Evolutionary conservation across 2,329 filamentous ascomycete genomes (phyloP).

Genomic region (Botrytis deweyae): DNA sequence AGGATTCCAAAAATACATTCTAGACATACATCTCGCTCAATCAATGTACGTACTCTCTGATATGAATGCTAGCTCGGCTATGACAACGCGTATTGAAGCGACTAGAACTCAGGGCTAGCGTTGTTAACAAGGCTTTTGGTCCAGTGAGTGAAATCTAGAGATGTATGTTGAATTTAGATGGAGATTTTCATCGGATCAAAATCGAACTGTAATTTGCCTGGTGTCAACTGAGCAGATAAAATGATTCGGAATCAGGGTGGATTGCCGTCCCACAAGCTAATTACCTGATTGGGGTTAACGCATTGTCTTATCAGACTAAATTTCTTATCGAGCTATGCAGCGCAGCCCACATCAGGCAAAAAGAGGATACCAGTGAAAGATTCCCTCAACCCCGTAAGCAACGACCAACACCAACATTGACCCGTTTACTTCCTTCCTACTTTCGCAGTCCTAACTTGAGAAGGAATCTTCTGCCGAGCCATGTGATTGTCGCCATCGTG

Average conservation of each 20-base stretch:
- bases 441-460: background rate
- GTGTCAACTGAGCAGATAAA: background rate
- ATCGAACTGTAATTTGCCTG: background rate
- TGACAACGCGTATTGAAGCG: background rate
- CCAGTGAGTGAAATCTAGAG: background rate
- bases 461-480: background rate
- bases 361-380: background rate
- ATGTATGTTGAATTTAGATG: background rate
- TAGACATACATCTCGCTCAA: background rate
- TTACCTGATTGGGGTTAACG: background rate
- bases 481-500: background rate
- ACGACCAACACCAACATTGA: background rate
- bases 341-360: background rate
- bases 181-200: background rate
- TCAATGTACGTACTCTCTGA: background rate
- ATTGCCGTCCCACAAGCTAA: background rate
- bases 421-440: background rate
- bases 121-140: background rate
- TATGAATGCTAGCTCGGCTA: background rate
- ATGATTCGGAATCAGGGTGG: background rate
- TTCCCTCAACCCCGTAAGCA: background rate
- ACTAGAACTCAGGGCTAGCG: background rate
- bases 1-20: background rate
- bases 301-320: background rate
- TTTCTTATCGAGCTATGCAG: background rate